A percentile compares a stretch with the other conserved stretches of the same genome.
Evolutionary conservation across 1,139 yeast genomes (phyloP).

Genomic region (Suhomyces choctaworum): DNA sequence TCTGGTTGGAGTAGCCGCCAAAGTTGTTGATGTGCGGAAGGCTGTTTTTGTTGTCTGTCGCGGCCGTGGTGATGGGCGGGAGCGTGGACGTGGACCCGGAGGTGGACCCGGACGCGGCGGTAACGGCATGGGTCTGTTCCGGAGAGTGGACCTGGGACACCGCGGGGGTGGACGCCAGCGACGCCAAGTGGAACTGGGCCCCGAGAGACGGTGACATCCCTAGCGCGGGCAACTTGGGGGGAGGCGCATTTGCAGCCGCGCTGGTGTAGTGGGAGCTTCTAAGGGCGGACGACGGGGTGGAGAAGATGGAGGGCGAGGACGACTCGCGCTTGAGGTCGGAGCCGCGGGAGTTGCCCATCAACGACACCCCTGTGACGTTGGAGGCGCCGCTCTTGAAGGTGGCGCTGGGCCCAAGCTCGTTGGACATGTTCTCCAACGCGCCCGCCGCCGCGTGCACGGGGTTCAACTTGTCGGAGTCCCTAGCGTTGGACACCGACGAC

Average conservation of each 20-base stretch:
- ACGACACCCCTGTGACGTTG: conserved; percentile 28
- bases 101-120: conserved; percentile 2
- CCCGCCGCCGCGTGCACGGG: conserved; percentile 48
- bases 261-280: conserved; percentile 26
- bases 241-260: conserved; percentile 13
- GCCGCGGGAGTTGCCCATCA: conserved; percentile 24
- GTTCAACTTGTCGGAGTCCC: conserved; percentile 18
- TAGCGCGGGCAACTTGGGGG: conserved; percentile 38
- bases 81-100: conserved; percentile 23
- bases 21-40: conserved; percentile 25
- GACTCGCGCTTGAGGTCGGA: conserved; percentile 15
- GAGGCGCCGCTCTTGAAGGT: conserved; percentile 31
- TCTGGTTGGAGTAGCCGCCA: conserved; percentile 13
- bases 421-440: conserved; percentile 58
- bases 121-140: conserved; percentile 18
- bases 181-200: conserved; percentile 38
- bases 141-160: conserved; percentile 24
- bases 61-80: conserved; percentile 39
- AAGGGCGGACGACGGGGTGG: conserved; percentile 41
- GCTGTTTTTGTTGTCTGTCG: conserved; percentile 12
- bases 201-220: conserved; percentile 45
- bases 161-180: conserved; percentile 15
- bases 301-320: conserved; percentile 21
- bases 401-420: conserved; percentile 49
- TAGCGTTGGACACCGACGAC: conserved; percentile 40